Base-by-base conservation (phyloP, 1,284 basidiomycete genomes). In the Neonothopanus nambi region DNA sequence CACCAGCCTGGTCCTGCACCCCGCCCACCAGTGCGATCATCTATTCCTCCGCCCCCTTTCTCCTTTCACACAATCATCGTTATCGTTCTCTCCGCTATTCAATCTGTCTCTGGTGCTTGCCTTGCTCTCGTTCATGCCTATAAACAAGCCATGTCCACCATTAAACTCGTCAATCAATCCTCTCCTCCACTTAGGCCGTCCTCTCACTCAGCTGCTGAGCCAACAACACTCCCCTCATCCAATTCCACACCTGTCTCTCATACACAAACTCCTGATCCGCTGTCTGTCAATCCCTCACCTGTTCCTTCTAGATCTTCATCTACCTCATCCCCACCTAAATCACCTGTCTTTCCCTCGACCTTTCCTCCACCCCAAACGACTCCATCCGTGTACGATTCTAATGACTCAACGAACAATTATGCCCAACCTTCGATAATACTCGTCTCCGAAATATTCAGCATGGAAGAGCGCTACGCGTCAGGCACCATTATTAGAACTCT, bases 1-100 rank as follows among this genome's bases (percentile, higher is more conserved):
- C 71, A 76, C 48, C 73, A 70, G 24, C 67, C 66, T 30, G 57
- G 54, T 53, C 9, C 57, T 51, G 48, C 68, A 54, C 35, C 67
- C 53, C 45, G 48, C 26, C 38, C 64, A 45, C 56, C 64, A 39
- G 60, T 60, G 18, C 59, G 55, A 4, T 56, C 66, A 23, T 59
- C 61, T n/a, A 47, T 63, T 17, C 61, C 68, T n/a, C 52, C 69
- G 46, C 59, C 70, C 42, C 56, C 67, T 44, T 75, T 75, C 55
- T 82, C 85, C 2, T 78, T 86, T 58, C 85, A 87, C 50, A 75
- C 73, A 38, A 62, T 88, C 36, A 72, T 88, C 51, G 79, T 92
- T 24, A 66, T 85, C 56, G 67, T 89, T 35, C 81, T 92, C 30
- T 91, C 89, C 8, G 76, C 82, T 18, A 75, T 92, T 15, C 89